Conservation (phyloP, 768 basidiomycete species). For the Boletellus ananas region DNA sequence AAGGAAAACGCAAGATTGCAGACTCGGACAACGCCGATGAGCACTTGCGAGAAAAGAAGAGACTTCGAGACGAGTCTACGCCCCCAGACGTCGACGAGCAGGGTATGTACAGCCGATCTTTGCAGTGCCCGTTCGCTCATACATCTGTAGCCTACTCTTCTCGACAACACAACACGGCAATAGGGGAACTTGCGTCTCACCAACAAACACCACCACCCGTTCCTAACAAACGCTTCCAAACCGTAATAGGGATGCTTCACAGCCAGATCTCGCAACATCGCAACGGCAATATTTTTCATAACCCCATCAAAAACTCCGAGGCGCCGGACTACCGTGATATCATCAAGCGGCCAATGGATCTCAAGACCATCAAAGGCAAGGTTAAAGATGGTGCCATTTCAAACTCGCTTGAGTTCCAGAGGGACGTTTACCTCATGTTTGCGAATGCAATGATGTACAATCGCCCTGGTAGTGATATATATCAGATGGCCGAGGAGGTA, state of each 20-base stretch:
- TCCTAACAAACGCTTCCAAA: conserved; percentile 71
- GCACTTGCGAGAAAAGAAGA: conserved; percentile 25
- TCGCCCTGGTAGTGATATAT: conserved; percentile 78
- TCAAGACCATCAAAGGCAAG: conserved; percentile 86
- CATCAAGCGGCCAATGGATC: conserved; percentile 92
- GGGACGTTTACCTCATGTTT: conserved; percentile 91
- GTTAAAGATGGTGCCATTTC: conserved; percentile 81
- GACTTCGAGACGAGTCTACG: conserved; percentile 23
- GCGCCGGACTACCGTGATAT: conserved; percentile 91
- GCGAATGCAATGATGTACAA: conserved; percentile 99
- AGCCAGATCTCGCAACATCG: conserved; percentile 80
- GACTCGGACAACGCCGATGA: conserved; percentile 25
- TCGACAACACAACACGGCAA: conserved; percentile 17
- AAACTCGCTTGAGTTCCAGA: conserved; percentile 82
- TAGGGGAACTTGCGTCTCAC: conserved; percentile 13
- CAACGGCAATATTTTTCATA: conserved; percentile 86
- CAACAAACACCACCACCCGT: conserved; percentile 22
- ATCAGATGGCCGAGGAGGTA: conserved; percentile 88
- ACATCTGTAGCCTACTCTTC: conserved; percentile 9
- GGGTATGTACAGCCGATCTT: conserved; percentile 26
- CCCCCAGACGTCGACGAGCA: conserved; percentile 39
- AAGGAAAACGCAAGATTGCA: conserved; percentile 27
- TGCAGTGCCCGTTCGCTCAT: background rate
- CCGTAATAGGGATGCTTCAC: conserved; percentile 76
- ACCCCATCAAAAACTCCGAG: conserved; percentile 83